Base-by-base conservation (phyloP, 805 yeast species). In the Candida ascalaphidarum region DNA sequence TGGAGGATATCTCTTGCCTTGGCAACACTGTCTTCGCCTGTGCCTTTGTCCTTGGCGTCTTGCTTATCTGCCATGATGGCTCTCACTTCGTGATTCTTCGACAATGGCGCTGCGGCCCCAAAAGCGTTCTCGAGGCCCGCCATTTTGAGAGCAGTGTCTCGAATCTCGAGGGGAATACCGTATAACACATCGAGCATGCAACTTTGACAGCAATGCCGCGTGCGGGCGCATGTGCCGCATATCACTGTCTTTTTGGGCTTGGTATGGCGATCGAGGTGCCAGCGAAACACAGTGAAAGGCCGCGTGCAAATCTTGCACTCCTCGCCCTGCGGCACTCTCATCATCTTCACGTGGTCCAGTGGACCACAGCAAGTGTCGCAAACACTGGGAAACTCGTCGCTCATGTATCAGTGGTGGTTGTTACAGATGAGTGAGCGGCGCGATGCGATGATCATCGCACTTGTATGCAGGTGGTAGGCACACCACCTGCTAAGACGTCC, bases 281-380 rank as follows among this genome's bases (percentile, higher is more conserved):
- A 84, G 31, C 80, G 68, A 48, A 72, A 89, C 1, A 79, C 77
- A 0, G 88, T 78, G 58, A 80, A 89, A 1, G 95, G 86, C 27
- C 94, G 56, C 0, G 94, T 79, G 47, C 97, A 89, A 11, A 81
- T 56, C 47, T 79, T 78, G 50, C 97, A 89, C 47, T 81, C 81
- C n/a, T 71, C 79, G 1, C 95, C 95, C 29, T 68, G 56, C 9
- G 56, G 55, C 33, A 81, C 86, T 38, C 81, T 66, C 2, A 74
- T 66, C 81, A 88, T 74, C 29, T 81, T 73, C n/a, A 80, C 44
- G 39, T 77, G 72, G 13, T 74, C 69, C 29, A 74, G 69, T 0
- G 65, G 44, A 0, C 96, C 96, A 15, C 84, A 57, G 48, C 96
- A 86, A 5, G 47, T 41, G 21, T 74, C 76, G 50, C 96, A 86